Conservation (phyloP, 495 filamentous ascomycete genomes). For the Hyphodiscus hymeniophilus region DNA sequence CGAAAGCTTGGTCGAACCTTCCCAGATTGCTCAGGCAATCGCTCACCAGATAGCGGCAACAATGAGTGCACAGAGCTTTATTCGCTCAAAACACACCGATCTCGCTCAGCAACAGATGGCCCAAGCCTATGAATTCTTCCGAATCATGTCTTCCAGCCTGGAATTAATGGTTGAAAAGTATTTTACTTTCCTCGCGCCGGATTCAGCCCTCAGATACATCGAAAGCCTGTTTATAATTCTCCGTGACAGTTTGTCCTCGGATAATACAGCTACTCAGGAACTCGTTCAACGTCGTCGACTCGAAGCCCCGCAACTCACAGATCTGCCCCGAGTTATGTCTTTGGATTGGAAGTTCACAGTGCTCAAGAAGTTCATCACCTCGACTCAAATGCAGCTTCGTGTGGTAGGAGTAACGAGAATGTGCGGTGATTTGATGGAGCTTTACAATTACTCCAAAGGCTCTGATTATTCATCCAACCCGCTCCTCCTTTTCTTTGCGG, state of each 20-base stretch:
- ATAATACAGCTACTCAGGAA: constrained; percentile 22
- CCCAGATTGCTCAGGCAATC: constrained; percentile 25
- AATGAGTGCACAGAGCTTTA: constrained; percentile 14
- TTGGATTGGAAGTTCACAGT: constrained; percentile 63
- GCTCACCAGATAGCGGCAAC: constrained; percentile 21
- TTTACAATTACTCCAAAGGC: constrained; percentile 46
- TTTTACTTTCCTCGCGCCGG: constrained; percentile 34
- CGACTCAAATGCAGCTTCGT: constrained; percentile 83
- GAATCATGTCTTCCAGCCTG: constrained; percentile 30
- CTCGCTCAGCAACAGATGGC: constrained; percentile 20
- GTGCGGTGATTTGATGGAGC: constrained; percentile 57
- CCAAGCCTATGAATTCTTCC: constrained; percentile 33
- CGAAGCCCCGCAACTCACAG: constrained; percentile 4
- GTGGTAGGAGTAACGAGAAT: constrained; percentile 64
- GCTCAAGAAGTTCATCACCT: constrained; percentile 62
- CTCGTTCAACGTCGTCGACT: constrained; percentile 26
- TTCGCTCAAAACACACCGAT: neutral
- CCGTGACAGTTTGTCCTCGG: constrained; percentile 31
- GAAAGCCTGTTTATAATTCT: constrained; percentile 31
- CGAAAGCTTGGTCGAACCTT: constrained; percentile 33
- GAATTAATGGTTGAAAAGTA: constrained; percentile 38
- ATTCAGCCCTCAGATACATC: constrained; percentile 33
- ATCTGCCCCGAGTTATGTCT: constrained; percentile 38
- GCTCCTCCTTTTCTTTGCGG: constrained; percentile 54
- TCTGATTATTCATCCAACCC: constrained; percentile 34